A percentile compares a stretch with the other conserved stretches of the same genome.
phyloP scores from a whole-genome alignment of 495 filamentous ascomycete species.

The Darksidea phi region DNA sequence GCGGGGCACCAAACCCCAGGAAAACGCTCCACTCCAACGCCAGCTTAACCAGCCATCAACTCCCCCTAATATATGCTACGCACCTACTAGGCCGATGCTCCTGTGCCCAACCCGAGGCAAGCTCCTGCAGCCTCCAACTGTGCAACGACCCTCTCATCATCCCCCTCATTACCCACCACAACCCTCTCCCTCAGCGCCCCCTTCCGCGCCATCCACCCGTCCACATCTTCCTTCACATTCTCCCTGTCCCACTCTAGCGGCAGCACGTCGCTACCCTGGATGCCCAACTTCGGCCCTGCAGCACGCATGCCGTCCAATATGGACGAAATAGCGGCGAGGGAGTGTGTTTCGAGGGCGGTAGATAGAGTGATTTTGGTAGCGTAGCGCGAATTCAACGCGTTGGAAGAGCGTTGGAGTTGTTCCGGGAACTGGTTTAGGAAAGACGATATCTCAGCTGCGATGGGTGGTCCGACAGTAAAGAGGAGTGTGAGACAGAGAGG shows the following conservation, averaged over 20 bases:
- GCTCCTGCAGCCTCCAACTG: constrained; percentile 59
- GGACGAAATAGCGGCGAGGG: constrained; percentile 66
- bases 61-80: no score
- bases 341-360: constrained; percentile 72
- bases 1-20: no score
- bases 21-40: no score
- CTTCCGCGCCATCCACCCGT: constrained; percentile 66
- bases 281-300: constrained; percentile 56
- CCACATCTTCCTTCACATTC: constrained; percentile 72
- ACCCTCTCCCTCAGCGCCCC: constrained; percentile 64
- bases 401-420: constrained; percentile 53
- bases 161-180: constrained; percentile 67
- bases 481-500: constrained; percentile 90
- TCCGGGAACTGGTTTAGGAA: constrained; percentile 83
- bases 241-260: constrained; percentile 69
- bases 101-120: constrained; percentile 41
- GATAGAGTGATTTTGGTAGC: constrained; percentile 65
- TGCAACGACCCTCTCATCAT: constrained; percentile 71
- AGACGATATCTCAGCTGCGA: constrained; percentile 74
- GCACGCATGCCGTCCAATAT: constrained; percentile 63
- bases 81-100: neutral
- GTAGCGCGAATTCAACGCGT: constrained; percentile 45
- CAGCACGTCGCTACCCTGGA: constrained; percentile 62
- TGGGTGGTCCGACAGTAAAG: constrained; percentile 69
- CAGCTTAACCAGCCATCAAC: no score